phyloP scores from a whole-genome alignment of 345 rosid species.

The Alliaria petiolata region DNA sequence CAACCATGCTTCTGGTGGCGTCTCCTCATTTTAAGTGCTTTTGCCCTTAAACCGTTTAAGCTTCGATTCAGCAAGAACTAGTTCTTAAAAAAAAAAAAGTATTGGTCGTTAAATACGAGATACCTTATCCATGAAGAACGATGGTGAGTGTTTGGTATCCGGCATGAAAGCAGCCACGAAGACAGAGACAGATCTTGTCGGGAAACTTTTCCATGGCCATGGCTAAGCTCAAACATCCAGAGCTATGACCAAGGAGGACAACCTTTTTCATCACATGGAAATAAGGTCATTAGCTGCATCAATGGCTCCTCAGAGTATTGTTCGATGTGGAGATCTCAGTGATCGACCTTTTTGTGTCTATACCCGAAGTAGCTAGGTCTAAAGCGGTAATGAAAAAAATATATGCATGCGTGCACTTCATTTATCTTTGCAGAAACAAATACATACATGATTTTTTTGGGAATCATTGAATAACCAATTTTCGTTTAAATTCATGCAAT shows the following conservation, averaged over 20 bases:
- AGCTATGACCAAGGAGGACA: conserved; percentile 70
- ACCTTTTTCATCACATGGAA: conserved; percentile 39
- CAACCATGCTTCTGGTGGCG: conserved; percentile 28
- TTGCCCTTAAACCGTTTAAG: too few species aligned
- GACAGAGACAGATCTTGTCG: conserved; percentile 11
- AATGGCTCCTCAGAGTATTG: conserved; percentile 53
- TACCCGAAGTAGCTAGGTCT: conserved; percentile 53
- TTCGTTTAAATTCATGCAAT: too few species aligned
- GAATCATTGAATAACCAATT: too few species aligned
- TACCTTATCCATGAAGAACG: conserved; percentile 2
- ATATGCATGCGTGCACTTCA: too few species aligned
- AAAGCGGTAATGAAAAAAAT: too few species aligned
- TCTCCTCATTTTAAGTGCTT: neutral
- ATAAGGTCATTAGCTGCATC: conserved; percentile 31
- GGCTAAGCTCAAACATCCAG: conserved; percentile 39
- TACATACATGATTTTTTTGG: too few species aligned
- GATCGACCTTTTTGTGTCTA: conserved; percentile 35
- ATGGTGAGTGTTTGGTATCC: conserved; percentile 27
- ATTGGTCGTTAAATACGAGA: neutral
- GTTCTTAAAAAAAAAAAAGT: neutral
- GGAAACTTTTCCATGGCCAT: conserved; percentile 42
- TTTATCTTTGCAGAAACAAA: too few species aligned
- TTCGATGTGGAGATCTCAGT: conserved; percentile 34
- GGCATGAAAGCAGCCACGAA: conserved; percentile 31
- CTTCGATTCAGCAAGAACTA: too few species aligned